These are phyloP conservation scores for Claviceps citrina DNA, from an alignment of 2,329 filamentous ascomycete species.

Conservation along the genomic window DNA sequence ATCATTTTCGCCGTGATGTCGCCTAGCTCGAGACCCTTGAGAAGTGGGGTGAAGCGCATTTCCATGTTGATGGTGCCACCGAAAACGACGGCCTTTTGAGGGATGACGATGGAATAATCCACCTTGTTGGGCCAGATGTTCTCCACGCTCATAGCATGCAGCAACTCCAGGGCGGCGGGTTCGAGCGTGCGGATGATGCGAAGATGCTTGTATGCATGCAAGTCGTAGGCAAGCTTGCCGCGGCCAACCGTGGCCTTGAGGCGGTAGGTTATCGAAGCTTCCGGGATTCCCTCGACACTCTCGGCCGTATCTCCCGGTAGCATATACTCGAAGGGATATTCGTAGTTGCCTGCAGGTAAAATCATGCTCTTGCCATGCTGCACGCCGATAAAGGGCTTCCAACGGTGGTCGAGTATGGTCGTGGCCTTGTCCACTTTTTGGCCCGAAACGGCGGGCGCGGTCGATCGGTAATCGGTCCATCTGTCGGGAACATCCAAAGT, in stretches of 20 bases:
- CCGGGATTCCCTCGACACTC: conserved; percentile 76
- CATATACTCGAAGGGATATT: conserved; percentile 64
- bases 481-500: conserved; percentile 15
- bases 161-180: conserved; percentile 58
- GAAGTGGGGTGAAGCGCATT: conserved; percentile 71
- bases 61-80: conserved; percentile 74
- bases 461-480: conserved; percentile 37
- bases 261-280: conserved; percentile 78
- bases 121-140: conserved; percentile 98
- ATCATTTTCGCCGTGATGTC: conserved; percentile 66
- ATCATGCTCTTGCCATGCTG: conserved; percentile 38
- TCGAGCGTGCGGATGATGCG: conserved; percentile 66
- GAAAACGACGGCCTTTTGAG: conserved; percentile 87
- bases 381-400: conserved; percentile 46
- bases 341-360: conserved; percentile 61
- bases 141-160: conserved; percentile 87
- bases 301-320: conserved; percentile 62
- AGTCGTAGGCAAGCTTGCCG: conserved; percentile 77
- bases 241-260: conserved; percentile 80
- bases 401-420: conserved; percentile 52
- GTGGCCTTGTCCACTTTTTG: conserved; percentile 43
- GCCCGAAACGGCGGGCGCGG: conserved; percentile 41
- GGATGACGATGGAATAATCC: conserved; percentile 85
- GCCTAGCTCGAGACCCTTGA: conserved; percentile 80
- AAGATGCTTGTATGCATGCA: conserved; percentile 64